Base-by-base conservation (phyloP, 345 rosid genomes). In the Linum lewisii region DNA sequence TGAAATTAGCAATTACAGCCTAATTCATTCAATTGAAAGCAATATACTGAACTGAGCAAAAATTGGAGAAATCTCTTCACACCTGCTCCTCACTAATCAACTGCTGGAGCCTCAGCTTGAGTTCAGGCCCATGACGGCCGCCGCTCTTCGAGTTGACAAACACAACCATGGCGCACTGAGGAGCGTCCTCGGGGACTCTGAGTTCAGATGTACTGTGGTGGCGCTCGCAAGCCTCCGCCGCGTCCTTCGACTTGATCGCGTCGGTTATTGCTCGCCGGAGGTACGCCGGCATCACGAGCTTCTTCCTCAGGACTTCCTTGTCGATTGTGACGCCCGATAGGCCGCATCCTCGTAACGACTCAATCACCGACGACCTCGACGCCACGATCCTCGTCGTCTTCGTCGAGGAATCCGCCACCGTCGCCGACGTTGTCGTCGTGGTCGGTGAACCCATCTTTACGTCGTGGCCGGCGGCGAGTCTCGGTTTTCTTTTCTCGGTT, bases 81-180 rank as follows among this genome's bases (percentile, higher is more conserved):
- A 85, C 98, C 83, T 88, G 97, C 32, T 90, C 96, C 59, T 80
- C 73, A 38, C 82, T 83, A 70, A 94, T 85, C 5, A 94, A 78
- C 59, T 85, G 73, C 69, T 79, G 83, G 7, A 94, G 86, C 21
- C 93, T 79, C 42, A 70, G 75, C 65, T 81, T 85, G 24, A 94
- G 87, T 36, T 79, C 72, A 0, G 86, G 84, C 2, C 97, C 97
- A 24, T 82, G 77, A 11, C 97, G 82, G 26, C 97, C 97, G 21
- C 97, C 99, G 68, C 99, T 87, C 29, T 69, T 77, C 26, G 90
- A 74, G 56, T 90, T 94, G 59, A 94, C 77, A 24, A 94, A 90
- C 18, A 94, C 95, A 4, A 87, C 80, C 64, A 94, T 22, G 20
- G 99, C 97, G 4, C 82, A 73, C 22, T 87, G 92, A 8, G 95